Base-by-base conservation (phyloP, 163 green algal species). In the Scenedesmus sp. region DNA sequence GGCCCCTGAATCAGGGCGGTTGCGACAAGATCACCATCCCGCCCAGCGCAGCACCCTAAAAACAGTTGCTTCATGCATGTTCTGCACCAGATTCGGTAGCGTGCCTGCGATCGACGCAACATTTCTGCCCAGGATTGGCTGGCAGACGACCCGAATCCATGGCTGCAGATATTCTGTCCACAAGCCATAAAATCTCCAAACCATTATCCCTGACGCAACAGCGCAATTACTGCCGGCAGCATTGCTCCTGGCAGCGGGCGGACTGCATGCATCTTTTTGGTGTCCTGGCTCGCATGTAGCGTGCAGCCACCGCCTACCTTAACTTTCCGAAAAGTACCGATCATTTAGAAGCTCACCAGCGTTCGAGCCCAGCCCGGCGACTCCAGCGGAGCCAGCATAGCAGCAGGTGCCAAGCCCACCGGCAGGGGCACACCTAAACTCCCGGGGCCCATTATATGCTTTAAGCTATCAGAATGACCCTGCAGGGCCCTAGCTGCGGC, bases 391-490 rank as follows among this genome's bases (percentile, higher is more conserved):
- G 70, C 70, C 23, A 79, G 4, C 23, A 79, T 52, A 6, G 23
- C 23, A 79, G 70, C 70, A 79, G 70, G 70, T 13, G 10, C 70
- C 23, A 79, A 52, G 70, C 70, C 70, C 70, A 79, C 70, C 23
- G 70, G 70, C 13, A 79, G 70, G 52, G 70, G 70, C 70, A 79
- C 20, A 79, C 70, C 70, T 52, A 79, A 79, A 79, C 70, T 79
- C 4, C 70, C 23, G 23, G 70, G 70, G 13, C 70, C 66, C 70
- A 52, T 79, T 16, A 52, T 16, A 46, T 52, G 23, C 3, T 13
- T 52, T 16, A 79, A 52, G 52, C 23, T 79, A 79, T 79, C 23
- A 23, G 23, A 2, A 1, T 76, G 23, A 52, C 20, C 15, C 23
- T 79, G 46, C 23, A 79, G 5, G 23, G 5, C 5, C 5, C 70